Evolutionary conservation across 1,284 basidiomycete species (phyloP).

Genomic region (Mycosarcoma mackinlayi): DNA sequence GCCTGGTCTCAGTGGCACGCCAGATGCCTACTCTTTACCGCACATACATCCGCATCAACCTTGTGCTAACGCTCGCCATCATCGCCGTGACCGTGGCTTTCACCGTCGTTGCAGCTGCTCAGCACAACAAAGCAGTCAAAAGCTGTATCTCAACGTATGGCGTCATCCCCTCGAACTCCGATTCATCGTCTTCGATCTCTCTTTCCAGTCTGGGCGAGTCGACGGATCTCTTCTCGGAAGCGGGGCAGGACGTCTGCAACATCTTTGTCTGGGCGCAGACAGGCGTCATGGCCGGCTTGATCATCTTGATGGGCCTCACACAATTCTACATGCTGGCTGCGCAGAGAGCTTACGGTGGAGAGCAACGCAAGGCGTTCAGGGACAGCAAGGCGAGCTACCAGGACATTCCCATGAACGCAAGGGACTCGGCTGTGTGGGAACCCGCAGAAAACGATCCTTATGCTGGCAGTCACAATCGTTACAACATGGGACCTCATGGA

Average conservation of each 20-base stretch:
- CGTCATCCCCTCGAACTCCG: slow-evolving; percentile 24
- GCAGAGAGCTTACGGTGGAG: slow-evolving; percentile 60
- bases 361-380: slow-evolving; percentile 48
- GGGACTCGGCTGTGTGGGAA: slow-evolving; percentile 58
- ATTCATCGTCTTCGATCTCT: slow-evolving; percentile 13
- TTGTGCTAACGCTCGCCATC: slow-evolving; percentile 54
- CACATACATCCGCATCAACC: slow-evolving; percentile 63
- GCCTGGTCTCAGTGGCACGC: slow-evolving; percentile 50
- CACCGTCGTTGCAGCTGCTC: slow-evolving; percentile 50
- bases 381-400: slow-evolving; percentile 38
- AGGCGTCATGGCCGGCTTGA: slow-evolving; percentile 61
- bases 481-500: background rate
- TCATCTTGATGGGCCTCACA: slow-evolving; percentile 61
- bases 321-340: slow-evolving; percentile 67
- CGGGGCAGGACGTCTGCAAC: slow-evolving; percentile 58
- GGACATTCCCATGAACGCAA: slow-evolving; percentile 53
- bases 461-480: slow-evolving; percentile 10
- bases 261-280: slow-evolving; percentile 65
- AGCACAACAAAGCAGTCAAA: slow-evolving; percentile 48
- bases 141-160: slow-evolving; percentile 53
- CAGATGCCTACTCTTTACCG: slow-evolving; percentile 59
- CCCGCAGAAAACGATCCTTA: slow-evolving; percentile 25
- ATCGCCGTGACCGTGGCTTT: slow-evolving; percentile 59
- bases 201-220: slow-evolving; percentile 17
- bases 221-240: slow-evolving; percentile 26